Base-by-base conservation (phyloP, 2,329 filamentous ascomycete species). In the Botrytis fabae region DNA sequence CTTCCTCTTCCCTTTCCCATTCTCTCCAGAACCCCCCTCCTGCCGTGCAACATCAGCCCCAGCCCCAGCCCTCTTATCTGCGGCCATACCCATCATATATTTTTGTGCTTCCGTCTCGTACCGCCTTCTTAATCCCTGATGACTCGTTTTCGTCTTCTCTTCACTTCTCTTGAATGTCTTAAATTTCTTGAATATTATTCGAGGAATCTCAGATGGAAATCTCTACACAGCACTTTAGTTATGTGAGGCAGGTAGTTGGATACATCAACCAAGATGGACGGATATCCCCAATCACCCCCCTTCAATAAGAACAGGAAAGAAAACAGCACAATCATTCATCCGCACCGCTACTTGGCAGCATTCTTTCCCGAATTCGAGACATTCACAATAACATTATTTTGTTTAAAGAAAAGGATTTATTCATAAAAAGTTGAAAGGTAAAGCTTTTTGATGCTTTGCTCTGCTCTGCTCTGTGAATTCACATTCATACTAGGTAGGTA, bases 31-130 rank as follows among this genome's bases (percentile, higher is more conserved):
- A 7, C 35, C 18, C 18, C n/a, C 12, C 35, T 48, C 25, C 65
- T 68, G 65, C 22, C 65, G 65, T 68, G 65, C 18, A 68, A 68
- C 65, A 32, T 48, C 65, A 68, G 48, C 48, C 48, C 35, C 65
- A 40, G 64, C 46, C 46, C 25, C 35, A n/a, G 35, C 2, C 38
- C 25, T 42, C 38, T n/a, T 62, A 68, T 28, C 35, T 44, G 22
- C 48, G n/a, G 65, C 48, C 65, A 68, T 32, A 28, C 14, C 51
- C 51, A 28, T 62, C 35, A 42, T 62, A n/a, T n/a, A 3, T 16
- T 40, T 4, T 68, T 25, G 64, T 68, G 40, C 64, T 4, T 18
- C 35, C 64, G 57, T 28, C 35, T 28, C 48, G 51, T 57, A 32
- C 3, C 14, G 51, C 14, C n/a, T 28, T 28, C 51, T 28, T 18